These are phyloP conservation scores for Phytophthora litchii DNA, from an alignment of 352 stramenopile species.

Conservation along the genomic window DNA sequence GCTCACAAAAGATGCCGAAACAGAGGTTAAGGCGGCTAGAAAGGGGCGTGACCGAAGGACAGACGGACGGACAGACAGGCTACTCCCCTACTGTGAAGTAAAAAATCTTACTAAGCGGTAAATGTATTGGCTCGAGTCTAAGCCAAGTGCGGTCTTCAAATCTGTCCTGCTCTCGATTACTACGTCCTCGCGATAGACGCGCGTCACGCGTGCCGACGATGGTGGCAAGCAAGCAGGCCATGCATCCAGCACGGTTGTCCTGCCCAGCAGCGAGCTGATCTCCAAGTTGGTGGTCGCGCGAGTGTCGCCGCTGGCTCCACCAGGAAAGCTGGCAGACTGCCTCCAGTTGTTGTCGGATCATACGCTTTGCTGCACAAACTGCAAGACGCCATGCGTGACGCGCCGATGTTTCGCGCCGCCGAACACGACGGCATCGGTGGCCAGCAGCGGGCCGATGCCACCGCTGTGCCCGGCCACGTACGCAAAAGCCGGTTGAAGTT, in stretches of 20 bases:
- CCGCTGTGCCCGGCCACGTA: conserved; percentile 8
- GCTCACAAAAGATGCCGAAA: too few species aligned
- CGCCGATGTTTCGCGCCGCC: conserved; percentile 27
- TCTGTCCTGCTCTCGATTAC: conserved; percentile 11
- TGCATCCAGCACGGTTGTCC: too few species aligned
- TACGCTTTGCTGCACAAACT: conserved; percentile 31
- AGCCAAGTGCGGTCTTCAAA: conserved; percentile 11
- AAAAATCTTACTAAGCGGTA: too few species aligned
- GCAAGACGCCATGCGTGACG: conserved; percentile 23
- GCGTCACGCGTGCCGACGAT: conserved; percentile 26
- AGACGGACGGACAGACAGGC: too few species aligned
- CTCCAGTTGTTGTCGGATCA: conserved; percentile 20
- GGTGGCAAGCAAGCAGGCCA: conserved; percentile 3
- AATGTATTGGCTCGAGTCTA: conserved; percentile 12
- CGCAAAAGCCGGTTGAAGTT: conserved; percentile 27
- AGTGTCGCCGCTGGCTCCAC: background rate
- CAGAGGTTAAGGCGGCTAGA: too few species aligned
- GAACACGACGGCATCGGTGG: conserved; percentile 22
- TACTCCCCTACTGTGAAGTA: too few species aligned
- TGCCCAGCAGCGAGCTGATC: too few species aligned
- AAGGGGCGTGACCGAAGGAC: too few species aligned
- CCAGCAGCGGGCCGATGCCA: conserved; percentile 12
- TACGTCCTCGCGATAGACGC: conserved; percentile 19
- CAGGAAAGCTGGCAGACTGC: background rate
- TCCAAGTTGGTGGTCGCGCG: background rate